Percentiles rank a stretch among this genome's conserved stretches.
Conservation (phyloP, 2,329 filamentous ascomycete species). For the Phialemonium atrogriseum region DNA sequence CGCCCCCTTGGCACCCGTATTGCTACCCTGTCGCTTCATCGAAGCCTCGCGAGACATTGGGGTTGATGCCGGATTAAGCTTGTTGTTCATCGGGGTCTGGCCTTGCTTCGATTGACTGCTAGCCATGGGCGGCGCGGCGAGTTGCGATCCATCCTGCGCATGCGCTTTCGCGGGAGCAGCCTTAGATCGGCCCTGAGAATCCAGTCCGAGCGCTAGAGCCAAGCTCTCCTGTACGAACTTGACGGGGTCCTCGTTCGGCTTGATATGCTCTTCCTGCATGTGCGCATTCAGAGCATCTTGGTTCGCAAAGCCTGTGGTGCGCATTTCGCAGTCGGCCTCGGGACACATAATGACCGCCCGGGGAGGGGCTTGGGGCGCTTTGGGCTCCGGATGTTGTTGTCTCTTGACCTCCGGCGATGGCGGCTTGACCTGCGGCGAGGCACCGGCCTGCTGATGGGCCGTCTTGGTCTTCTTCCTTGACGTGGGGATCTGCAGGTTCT, state of each 20-base stretch:
- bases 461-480: constrained; percentile 47
- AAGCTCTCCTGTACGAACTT: constrained; percentile 45
- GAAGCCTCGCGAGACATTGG: constrained; percentile 43
- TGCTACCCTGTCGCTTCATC: constrained; percentile 42
- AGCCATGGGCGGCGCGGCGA: constrained; percentile 27
- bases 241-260: constrained; percentile 44
- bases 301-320: constrained; percentile 38
- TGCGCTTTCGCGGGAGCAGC: constrained; percentile 23
- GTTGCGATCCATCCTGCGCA: constrained; percentile 13
- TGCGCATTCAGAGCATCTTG: constrained; percentile 47
- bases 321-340: constrained; percentile 46
- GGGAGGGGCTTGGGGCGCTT: constrained; percentile 22
- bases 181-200: constrained; percentile 35
- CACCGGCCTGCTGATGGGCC: constrained; percentile 27
- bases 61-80: constrained; percentile 28
- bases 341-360: constrained; percentile 41
- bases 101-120: constrained; percentile 37
- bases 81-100: constrained; percentile 32
- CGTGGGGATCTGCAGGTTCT: constrained; percentile 46
- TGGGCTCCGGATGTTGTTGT: constrained; percentile 20
- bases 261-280: constrained; percentile 50
- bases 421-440: constrained; percentile 41
- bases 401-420: constrained; percentile 37
- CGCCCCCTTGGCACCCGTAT: constrained; percentile 30
- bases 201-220: constrained; percentile 40